These are phyloP conservation scores for Stachybotrys chartarum DNA, from an alignment of 2,329 filamentous ascomycete species.

Conservation along the genomic window DNA sequence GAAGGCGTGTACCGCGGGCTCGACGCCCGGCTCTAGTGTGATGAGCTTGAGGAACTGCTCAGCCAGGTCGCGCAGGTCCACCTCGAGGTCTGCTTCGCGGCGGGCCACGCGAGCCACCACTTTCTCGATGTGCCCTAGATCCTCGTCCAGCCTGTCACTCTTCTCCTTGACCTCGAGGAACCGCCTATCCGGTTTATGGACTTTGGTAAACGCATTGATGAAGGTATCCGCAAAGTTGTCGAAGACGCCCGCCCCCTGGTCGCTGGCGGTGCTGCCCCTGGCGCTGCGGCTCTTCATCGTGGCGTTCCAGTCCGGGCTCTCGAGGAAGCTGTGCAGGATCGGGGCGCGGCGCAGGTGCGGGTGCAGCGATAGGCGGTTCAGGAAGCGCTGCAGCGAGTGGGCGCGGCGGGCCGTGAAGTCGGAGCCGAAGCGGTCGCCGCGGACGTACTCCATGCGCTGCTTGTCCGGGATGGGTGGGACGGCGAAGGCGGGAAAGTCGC, in stretches of 20 bases:
- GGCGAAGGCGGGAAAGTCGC: constrained; percentile 85
- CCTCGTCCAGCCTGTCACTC: constrained; percentile 89
- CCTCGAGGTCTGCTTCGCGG: constrained; percentile 78
- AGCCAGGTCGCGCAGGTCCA: constrained; percentile 81
- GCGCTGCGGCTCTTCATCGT: constrained; percentile 77
- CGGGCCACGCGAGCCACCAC: constrained; percentile 87
- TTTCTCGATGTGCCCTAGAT: constrained; percentile 88
- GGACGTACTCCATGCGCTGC: constrained; percentile 98
- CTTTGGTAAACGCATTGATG: constrained; percentile 94
- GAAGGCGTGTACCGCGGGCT: constrained; percentile 76
- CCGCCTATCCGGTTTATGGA: constrained; percentile 88
- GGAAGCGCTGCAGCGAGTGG: constrained; percentile 85
- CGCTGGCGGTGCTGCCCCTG: constrained; percentile 48
- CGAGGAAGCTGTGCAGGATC: constrained; percentile 83
- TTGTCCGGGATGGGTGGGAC: constrained; percentile 95
- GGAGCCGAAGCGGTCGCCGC: constrained; percentile 86
- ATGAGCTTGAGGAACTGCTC: constrained; percentile 94
- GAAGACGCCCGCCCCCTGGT: constrained; percentile 64
- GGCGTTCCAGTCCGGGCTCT: constrained; percentile 92
- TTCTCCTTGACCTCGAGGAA: constrained; percentile 93
- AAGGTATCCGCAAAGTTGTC: constrained; percentile 95
- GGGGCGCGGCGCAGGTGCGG: constrained; percentile 78
- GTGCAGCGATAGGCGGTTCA: constrained; percentile 79
- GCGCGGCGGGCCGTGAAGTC: constrained; percentile 89
- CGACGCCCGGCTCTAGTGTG: constrained; percentile 79